Conservation (phyloP, 768 basidiomycete species). For the Cubamyces lactineus region DNA sequence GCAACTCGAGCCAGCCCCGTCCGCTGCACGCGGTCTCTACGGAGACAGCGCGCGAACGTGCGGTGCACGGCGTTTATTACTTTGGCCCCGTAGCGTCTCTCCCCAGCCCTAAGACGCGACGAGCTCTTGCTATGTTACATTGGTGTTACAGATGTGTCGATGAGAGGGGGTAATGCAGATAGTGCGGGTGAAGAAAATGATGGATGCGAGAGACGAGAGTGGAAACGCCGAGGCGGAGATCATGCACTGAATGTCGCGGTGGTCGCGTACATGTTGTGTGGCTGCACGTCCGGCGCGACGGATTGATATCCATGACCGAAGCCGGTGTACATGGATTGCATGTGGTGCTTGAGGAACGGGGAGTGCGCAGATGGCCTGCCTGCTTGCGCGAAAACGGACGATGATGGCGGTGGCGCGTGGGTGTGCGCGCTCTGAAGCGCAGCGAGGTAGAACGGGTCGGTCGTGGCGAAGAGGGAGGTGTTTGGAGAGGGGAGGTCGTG, state of each 20-base stretch:
- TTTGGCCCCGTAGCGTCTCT: not conserved
- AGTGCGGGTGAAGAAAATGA: slow-evolving; percentile 4
- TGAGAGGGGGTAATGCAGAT: slow-evolving; percentile 5
- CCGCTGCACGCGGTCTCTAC: not conserved
- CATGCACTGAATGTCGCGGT: slow-evolving; percentile 20
- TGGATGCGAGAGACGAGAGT: not conserved
- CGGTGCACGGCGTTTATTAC: too few species aligned
- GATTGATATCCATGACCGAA: slow-evolving; percentile 18
- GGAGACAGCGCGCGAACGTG: not conserved
- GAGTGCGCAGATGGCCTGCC: slow-evolving; percentile 44
- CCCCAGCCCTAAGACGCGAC: not conserved
- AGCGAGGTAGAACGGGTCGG: slow-evolving; percentile 55
- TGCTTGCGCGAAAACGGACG: slow-evolving; percentile 43
- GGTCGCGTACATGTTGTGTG: slow-evolving; percentile 22
- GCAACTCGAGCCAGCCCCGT: not conserved
- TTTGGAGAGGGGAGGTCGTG: slow-evolving; percentile 34
- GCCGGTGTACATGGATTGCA: slow-evolving; percentile 17
- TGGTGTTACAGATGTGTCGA: slow-evolving; percentile 19
- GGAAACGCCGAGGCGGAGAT: not conserved
- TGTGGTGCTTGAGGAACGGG: slow-evolving; percentile 38
- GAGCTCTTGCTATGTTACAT: slow-evolving; percentile 19
- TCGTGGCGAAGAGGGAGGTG: slow-evolving; percentile 44
- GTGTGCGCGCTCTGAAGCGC: slow-evolving; percentile 41
- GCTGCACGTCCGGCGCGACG: slow-evolving; percentile 23
- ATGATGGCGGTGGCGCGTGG: slow-evolving; percentile 26